Evolutionary conservation across 2,329 filamentous ascomycete species (phyloP).

Genomic region (Parafenestella ontariensis): DNA sequence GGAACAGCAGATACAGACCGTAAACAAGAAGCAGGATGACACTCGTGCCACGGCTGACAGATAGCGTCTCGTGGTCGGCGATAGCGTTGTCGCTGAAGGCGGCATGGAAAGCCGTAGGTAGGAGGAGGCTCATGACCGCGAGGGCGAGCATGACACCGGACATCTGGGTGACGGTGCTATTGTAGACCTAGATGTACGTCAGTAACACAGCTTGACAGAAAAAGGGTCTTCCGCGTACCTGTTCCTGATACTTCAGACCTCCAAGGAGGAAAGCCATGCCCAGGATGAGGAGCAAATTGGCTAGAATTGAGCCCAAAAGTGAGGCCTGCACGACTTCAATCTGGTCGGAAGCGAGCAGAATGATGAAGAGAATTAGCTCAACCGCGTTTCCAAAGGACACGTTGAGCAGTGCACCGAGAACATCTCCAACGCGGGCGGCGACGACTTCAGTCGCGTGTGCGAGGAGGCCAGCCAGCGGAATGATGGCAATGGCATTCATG

Average conservation of each 20-base stretch:
- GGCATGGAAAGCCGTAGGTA: slow-evolving; percentile 93
- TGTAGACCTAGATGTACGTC: slow-evolving; percentile 72
- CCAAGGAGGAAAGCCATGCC: slow-evolving; percentile 92
- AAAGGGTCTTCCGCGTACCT: slow-evolving; percentile 57
- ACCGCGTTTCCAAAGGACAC: slow-evolving; percentile 62
- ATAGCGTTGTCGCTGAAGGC: slow-evolving; percentile 71
- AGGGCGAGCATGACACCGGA: slow-evolving; percentile 90
- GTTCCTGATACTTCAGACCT: slow-evolving; percentile 85
- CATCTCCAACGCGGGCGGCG: slow-evolving; percentile 57
- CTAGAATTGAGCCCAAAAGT: slow-evolving; percentile 85
- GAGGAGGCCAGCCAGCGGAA: slow-evolving; percentile 58
- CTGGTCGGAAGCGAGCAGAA: slow-evolving; percentile 65
- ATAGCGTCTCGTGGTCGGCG: slow-evolving; percentile 75
- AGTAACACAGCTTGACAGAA: slow-evolving; percentile 6
- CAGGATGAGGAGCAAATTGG: slow-evolving; percentile 85
- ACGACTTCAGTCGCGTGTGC: slow-evolving; percentile 59
- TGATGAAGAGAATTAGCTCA: slow-evolving; percentile 60
- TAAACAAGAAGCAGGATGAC: slow-evolving; percentile 86
- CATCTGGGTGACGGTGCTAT: slow-evolving; percentile 95
- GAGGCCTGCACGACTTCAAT: slow-evolving; percentile 93
- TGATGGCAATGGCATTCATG: slow-evolving; percentile 60
- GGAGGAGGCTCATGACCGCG: slow-evolving; percentile 85
- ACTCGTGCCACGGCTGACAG: slow-evolving; percentile 89
- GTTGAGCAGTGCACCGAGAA: slow-evolving; percentile 58
- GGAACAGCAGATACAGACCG: slow-evolving; percentile 82